Conservation (phyloP, 1,139 yeast species). For the Yamadazyma triangularis region DNA sequence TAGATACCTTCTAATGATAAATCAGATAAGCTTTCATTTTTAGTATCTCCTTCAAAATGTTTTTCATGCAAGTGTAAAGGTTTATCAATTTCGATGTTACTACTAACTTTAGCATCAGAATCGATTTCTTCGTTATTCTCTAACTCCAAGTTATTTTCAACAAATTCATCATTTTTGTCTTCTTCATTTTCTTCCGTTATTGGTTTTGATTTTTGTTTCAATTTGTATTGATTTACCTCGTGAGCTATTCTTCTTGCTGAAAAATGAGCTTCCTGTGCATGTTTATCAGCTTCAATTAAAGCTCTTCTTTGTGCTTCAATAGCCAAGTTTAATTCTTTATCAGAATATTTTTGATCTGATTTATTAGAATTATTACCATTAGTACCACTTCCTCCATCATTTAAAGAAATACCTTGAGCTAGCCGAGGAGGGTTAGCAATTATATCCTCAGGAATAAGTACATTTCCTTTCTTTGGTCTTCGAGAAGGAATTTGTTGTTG, state of each 20-base stretch:
- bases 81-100: slow-evolving; percentile 38
- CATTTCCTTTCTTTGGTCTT: slow-evolving; percentile 76
- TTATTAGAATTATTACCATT: slow-evolving; percentile 15
- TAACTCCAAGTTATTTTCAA: slow-evolving; percentile 8
- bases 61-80: slow-evolving; percentile 69
- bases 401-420: slow-evolving; percentile 55
- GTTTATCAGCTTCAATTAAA: slow-evolving; percentile 58
- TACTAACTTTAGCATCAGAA: slow-evolving; percentile 7
- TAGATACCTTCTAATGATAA: slow-evolving; percentile 68
- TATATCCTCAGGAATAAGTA: slow-evolving; percentile 68
- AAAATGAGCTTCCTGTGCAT: slow-evolving; percentile 69
- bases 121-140: slow-evolving; percentile 18
- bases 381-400: slow-evolving; percentile 21
- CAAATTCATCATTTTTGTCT: slow-evolving; percentile 13
- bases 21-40: slow-evolving; percentile 11
- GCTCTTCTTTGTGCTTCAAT: slow-evolving; percentile 54
- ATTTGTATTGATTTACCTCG: slow-evolving; percentile 49
- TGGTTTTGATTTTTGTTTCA: slow-evolving; percentile 6
- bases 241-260: slow-evolving; percentile 65
- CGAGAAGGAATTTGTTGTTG: slow-evolving; percentile 95
- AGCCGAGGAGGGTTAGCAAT: slow-evolving; percentile 59
- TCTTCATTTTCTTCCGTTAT: slow-evolving; percentile 16
- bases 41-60: slow-evolving; percentile 40
- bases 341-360: slow-evolving; percentile 33
- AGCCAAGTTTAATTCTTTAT: slow-evolving; percentile 50